Conservation (phyloP, 495 filamentous ascomycete genomes). For the Friedmanniomyces endolithicus region DNA sequence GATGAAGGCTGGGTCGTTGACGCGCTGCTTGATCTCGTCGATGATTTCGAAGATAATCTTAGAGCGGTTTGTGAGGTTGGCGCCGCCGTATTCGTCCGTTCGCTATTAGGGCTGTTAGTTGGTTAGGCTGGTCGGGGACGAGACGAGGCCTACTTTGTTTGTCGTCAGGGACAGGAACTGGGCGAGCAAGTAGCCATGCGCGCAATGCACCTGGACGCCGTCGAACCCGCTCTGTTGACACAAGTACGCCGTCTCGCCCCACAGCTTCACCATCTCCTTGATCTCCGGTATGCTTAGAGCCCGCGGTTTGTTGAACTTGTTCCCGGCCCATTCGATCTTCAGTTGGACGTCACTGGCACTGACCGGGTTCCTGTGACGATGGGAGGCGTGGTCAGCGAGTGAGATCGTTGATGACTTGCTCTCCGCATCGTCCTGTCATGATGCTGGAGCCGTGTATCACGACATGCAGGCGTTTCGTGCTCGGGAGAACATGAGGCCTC, state of each 20-base stretch:
- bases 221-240: constrained; percentile 22
- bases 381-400: too few relatives aligned
- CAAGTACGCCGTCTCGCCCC: constrained; percentile 17
- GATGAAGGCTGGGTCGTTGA: constrained; percentile 35
- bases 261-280: constrained; percentile 17
- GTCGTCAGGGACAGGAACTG: constrained; percentile 28
- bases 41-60: constrained; percentile 28
- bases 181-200: constrained; percentile 29
- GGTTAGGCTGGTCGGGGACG: neutral
- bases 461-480: too few relatives aligned
- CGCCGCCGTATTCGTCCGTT: constrained; percentile 29
- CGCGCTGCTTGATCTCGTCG: constrained; percentile 18
- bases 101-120: neutral
- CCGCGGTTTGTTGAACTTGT: constrained; percentile 20
- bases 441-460: too few relatives aligned
- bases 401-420: too few relatives aligned
- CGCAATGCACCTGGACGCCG: constrained; percentile 23
- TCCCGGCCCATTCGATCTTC: constrained; percentile 20
- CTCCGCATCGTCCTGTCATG: too few relatives aligned
- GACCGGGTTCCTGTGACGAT: constrained; percentile 12
- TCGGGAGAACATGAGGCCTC: too few relatives aligned
- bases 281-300: constrained; percentile 14
- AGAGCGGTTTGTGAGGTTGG: constrained; percentile 24
- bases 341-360: constrained; percentile 22
- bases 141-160: constrained; percentile 9